Evolutionary conservation across 352 stramenopile genomes (phyloP).

Genomic region (Globisporangium megalacanthum): DNA sequence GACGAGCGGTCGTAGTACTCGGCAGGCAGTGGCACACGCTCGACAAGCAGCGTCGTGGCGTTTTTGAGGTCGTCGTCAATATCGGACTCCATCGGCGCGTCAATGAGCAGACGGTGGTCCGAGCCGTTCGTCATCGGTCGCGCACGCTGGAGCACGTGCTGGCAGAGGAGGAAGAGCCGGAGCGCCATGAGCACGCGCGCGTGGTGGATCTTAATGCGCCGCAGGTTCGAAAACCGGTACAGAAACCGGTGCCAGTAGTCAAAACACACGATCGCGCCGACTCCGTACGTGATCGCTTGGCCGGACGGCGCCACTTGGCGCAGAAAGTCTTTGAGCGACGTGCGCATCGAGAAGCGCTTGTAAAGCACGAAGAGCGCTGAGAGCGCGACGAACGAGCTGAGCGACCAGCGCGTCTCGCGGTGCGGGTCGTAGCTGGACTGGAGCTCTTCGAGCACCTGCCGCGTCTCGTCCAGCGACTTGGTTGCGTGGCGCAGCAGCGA

Average conservation of each 20-base stretch:
- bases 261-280: constrained; percentile 39
- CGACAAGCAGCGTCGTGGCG: constrained; percentile 69
- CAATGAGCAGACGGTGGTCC: constrained; percentile 74
- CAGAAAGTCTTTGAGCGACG: constrained; percentile 66
- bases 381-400: constrained; percentile 57
- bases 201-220: constrained; percentile 84
- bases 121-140: constrained; percentile 63
- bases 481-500: constrained; percentile 79
- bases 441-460: constrained; percentile 71
- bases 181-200: constrained; percentile 80
- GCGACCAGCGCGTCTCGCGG: constrained; percentile 82
- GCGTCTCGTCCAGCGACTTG: constrained; percentile 77
- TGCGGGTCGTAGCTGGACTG: constrained; percentile 80
- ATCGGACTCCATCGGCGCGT: constrained; percentile 78
- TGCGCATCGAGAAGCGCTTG: constrained; percentile 64
- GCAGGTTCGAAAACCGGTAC: constrained; percentile 81
- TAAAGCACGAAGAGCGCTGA: constrained; percentile 56
- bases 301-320: constrained; percentile 56
- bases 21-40: constrained; percentile 70
- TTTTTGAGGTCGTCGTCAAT: constrained; percentile 88
- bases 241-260: constrained; percentile 78
- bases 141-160: constrained; percentile 78
- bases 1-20: constrained; percentile 85
- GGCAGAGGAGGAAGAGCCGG: constrained; percentile 72
- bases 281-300: constrained; percentile 53